Conservation (phyloP, 257 asterid species). For the Craterostigma plantagineum region DNA sequence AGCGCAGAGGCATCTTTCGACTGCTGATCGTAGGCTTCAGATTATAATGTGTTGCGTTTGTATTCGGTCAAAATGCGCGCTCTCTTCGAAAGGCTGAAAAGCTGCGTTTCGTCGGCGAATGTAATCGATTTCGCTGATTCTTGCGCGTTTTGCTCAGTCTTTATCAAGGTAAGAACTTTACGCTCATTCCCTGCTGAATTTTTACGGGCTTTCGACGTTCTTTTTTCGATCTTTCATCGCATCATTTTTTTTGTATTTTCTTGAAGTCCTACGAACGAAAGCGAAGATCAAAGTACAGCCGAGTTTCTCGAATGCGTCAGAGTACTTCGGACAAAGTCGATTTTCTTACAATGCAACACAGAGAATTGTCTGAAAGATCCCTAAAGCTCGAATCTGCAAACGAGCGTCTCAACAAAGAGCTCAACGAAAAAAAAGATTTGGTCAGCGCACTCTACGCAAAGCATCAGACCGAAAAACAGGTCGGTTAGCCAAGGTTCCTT, state of each 20-base stretch:
- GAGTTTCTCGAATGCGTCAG: slow-evolving; percentile 75
- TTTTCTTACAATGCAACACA: slow-evolving; percentile 43
- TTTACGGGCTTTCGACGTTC: background rate
- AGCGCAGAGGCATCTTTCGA: slow-evolving; percentile 58
- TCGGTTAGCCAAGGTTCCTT: slow-evolving; percentile 6
- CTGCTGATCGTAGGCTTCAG: slow-evolving; percentile 58
- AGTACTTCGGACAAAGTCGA: slow-evolving; percentile 76
- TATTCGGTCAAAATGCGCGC: slow-evolving; percentile 51
- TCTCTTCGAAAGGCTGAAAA: slow-evolving; percentile 49
- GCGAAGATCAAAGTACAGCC: slow-evolving; percentile 52
- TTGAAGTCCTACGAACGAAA: slow-evolving; percentile 44
- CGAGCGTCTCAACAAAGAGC: slow-evolving; percentile 51
- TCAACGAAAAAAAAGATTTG: slow-evolving; percentile 73
- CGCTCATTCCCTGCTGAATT: background rate
- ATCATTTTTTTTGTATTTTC: background rate
- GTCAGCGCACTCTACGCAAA: slow-evolving; percentile 56
- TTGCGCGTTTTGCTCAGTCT: slow-evolving; percentile 34
- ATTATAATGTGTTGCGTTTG: slow-evolving; percentile 41
- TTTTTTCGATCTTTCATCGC: background rate
- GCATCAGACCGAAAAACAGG: slow-evolving; percentile 95
- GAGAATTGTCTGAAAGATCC: slow-evolving; percentile 51
- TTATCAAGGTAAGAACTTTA: slow-evolving; percentile 22
- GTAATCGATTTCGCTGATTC: slow-evolving; percentile 35
- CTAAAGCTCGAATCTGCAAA: slow-evolving; percentile 55
- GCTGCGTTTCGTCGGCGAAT: slow-evolving; percentile 27